Conservation (phyloP, 139 green algal species). For the Micractinium sp. region DNA sequence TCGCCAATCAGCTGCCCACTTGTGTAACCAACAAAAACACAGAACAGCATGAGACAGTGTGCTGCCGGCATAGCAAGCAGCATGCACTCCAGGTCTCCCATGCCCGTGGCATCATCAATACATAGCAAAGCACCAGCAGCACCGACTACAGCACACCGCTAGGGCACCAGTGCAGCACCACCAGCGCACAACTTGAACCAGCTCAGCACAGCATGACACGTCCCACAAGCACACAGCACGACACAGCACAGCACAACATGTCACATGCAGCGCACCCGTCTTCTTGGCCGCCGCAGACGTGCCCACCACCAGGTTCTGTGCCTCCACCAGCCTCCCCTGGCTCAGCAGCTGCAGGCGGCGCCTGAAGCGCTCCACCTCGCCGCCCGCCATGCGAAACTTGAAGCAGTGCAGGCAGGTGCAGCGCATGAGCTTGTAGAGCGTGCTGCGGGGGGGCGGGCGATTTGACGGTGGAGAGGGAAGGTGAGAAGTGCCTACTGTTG, state of each 20-base stretch:
- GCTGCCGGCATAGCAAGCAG: too few species aligned
- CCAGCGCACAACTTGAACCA: not conserved
- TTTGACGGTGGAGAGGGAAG: too few species aligned
- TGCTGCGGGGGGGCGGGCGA: constrained; percentile 68
- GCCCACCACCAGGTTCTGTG: constrained; percentile 32
- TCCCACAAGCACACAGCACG: not conserved
- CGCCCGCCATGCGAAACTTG: constrained; percentile 79
- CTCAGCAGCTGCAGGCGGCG: constrained; percentile 49
- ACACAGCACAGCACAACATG: not conserved
- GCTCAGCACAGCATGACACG: not conserved
- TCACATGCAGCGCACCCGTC: not conserved
- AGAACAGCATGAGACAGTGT: too few species aligned
- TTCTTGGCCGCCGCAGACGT: constrained; percentile 44
- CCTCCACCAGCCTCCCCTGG: constrained; percentile 64
- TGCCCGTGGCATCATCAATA: constrained; percentile 31
- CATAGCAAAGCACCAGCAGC: not conserved
- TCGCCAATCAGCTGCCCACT: too few species aligned
- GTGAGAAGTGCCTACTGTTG: too few species aligned
- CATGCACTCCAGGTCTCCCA: constrained; percentile 17
- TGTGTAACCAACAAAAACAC: too few species aligned
- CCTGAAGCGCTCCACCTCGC: constrained; percentile 62
- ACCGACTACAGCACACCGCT: not conserved
- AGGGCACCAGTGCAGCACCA: not conserved
- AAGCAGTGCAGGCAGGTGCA: constrained; percentile 92
- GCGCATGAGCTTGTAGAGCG: constrained; percentile 88